Evolutionary conservation across 2,329 filamentous ascomycete genomes (phyloP), one percentile per base, ranked within the genome.

Genomic region (Purpureocillium takamizusanense): DNA sequence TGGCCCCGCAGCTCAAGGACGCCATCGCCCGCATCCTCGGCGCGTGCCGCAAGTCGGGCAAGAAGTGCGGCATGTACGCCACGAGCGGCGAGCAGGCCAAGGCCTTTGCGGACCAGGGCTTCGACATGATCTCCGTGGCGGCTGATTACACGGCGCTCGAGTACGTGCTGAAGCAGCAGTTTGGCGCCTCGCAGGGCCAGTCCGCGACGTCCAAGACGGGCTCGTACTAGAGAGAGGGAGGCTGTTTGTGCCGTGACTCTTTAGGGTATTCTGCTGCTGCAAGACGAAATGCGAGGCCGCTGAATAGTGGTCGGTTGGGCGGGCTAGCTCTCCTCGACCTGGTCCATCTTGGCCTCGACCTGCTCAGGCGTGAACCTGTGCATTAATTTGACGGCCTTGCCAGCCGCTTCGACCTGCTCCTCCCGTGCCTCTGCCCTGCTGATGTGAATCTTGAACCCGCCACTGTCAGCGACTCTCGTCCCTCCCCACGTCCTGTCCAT

Each of bases 321-420:
- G 15, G 23, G 4, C 40, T 48, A 54, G 36, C 39, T 45, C 17
- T 48, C 44, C 46, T 73, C 69, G 11, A 70, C 72, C 29, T 70
- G 61, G 50, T 87, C 76, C 81, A 89, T 86, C 55, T 80, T 74
- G 14, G 66, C 69, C 43, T 76, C 66, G 3, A 90, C 74, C 42
- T 88, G 73, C 4, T 78, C 73, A 18, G 72, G 63, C 0, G 74
- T 81, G 59, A 89, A 86, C 14, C 81, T 72, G 56, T 89, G 85
- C 83, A 89, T 89, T 35, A 89, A 65, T 57, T 87, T 88, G 40
- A 74, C 61, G 2, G 81, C 78, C 44, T 76, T 66, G 6, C 71
- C 69, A 2, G 74, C 74, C 4, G 70, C 72, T 39, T 66, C 62
- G 4, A 76, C 69, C 17, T 70, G 59, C 46, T 76, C 76, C 37